Evolutionary conservation across 306 rosid genomes (phyloP).

Genomic region (Fragaria ananassa): DNA sequence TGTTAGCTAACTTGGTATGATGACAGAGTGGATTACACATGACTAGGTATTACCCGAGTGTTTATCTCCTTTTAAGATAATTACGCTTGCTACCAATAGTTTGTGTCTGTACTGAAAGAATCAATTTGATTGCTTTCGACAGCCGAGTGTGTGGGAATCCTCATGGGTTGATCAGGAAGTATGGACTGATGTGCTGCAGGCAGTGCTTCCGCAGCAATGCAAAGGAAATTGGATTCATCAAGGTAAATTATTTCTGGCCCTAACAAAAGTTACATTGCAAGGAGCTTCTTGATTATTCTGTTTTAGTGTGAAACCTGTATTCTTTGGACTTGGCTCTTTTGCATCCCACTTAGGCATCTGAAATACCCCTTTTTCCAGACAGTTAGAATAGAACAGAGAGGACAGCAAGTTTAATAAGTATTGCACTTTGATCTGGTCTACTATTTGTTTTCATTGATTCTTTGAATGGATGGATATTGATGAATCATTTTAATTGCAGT

Average conservation of each 20-base stretch:
- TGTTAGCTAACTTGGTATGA: neutral
- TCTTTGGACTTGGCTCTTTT: neutral
- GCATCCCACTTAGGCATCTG: neutral
- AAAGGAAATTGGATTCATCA: conserved; percentile 57
- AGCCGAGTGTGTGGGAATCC: conserved; percentile 62
- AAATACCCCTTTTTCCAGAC: neutral
- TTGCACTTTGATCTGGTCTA: neutral
- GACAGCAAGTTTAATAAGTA: neutral
- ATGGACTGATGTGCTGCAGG: conserved; percentile 57
- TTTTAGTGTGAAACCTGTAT: neutral
- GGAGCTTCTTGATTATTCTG: neutral
- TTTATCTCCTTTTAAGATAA: neutral
- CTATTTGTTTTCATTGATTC: neutral
- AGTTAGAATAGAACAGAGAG: neutral
- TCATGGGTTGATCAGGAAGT: conserved; percentile 56
- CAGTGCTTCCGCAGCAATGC: conserved; percentile 68
- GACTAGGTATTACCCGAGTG: neutral
- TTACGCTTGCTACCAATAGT: neutral
- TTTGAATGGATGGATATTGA: neutral
- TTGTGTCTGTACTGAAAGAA: neutral
- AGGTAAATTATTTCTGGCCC: conserved; percentile 20
- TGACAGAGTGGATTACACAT: neutral
- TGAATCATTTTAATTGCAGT: conserved; percentile 21
- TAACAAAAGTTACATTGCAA: neutral
- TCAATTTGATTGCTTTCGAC: neutral